Conservation (phyloP, 2,329 filamentous ascomycete genomes). For the Orbilia oligospora region DNA sequence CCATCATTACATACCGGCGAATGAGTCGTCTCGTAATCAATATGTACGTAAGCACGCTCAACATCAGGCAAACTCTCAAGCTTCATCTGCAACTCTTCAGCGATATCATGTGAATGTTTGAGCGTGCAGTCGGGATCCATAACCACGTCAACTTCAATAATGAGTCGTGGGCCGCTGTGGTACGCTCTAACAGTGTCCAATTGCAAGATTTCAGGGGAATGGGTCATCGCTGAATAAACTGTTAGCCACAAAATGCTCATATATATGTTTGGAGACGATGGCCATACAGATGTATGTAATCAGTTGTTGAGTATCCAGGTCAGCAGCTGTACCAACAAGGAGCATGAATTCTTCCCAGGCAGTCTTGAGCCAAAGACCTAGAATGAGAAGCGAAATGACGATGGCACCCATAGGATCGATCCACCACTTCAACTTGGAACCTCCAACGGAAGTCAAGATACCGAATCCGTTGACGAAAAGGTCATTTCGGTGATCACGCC, state of each 20-base stretch:
- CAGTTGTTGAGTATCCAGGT: slow-evolving; percentile 87
- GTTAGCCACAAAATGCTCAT: not conserved
- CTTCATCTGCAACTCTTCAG: slow-evolving; percentile 94
- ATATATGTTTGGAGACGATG: slow-evolving; percentile 12
- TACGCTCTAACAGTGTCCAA: slow-evolving; percentile 97
- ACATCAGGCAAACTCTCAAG: slow-evolving; percentile 91
- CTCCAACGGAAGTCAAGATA: slow-evolving; percentile 91
- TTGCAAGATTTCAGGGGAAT: slow-evolving; percentile 82
- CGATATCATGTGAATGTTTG: slow-evolving; percentile 87
- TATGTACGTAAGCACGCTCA: slow-evolving; percentile 94
- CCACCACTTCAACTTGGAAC: slow-evolving; percentile 91
- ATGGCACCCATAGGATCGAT: slow-evolving; percentile 94
- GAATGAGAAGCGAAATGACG: slow-evolving; percentile 82
- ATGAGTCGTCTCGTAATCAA: slow-evolving; percentile 96
- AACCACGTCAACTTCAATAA: slow-evolving; percentile 96
- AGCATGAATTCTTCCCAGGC: slow-evolving; percentile 88
- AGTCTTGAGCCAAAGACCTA: slow-evolving; percentile 84
- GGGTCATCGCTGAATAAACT: slow-evolving; percentile 77
- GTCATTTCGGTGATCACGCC: slow-evolving; percentile 85
- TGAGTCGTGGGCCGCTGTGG: slow-evolving; percentile 83
- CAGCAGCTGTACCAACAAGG: slow-evolving; percentile 88
- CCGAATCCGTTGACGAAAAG: slow-evolving; percentile 96
- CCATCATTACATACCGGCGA: slow-evolving; percentile 72
- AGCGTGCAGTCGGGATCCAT: slow-evolving; percentile 84
- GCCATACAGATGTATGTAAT: slow-evolving; percentile 89